Evolutionary conservation across 768 basidiomycete species (phyloP), one percentile per base, ranked within the genome.

Genomic region (Suillus cothurnatus): DNA sequence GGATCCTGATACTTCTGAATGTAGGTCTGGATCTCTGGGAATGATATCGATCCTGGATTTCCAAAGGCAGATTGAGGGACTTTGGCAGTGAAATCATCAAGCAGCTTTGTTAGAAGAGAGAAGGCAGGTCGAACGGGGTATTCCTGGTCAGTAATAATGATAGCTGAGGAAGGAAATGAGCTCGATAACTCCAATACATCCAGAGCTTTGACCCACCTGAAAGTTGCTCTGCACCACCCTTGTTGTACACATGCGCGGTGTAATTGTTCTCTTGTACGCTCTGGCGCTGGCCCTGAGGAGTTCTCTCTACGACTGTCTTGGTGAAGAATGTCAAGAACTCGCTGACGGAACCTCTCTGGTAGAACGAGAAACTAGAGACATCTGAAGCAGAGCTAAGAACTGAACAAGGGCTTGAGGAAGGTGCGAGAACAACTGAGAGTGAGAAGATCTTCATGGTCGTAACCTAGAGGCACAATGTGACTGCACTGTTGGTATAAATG

Each of bases 41-140:
- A 98, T 58, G 85, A 88, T 74, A 91, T 92, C 7, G 88, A 74
- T 0, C 85, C 74, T 14, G 91, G 88, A 63, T 86, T 88, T 67
- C 80, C 77, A 78, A 85, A 94, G 9, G 89, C 80, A 0, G 88
- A 81, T 71, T 89, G 85, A 7, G 92, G 91, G 0, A 96, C 85
- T 78, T 94, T 88, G 61, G 89, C 80, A 11, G 86, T 85, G 76
- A 97, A 97, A 62, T 99, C 97, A 69, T 99, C 97, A 45, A 99
- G 84, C 23, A 98, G 74, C 81, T 97, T 98, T 64, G 92, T 89
- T 61, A 99, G 82, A 49, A 99, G 84, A 21, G 97, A 97, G 82
- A 98, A 99, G 1, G 95, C 97, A 6, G 96, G 94, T 64, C 97
- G 89, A 63, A 95, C 92, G 62, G 97, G 97, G 77, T 99, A 99